Evolutionary conservation across 2,329 filamentous ascomycete genomes (phyloP).

Genomic region (Sclerotinia minor): DNA sequence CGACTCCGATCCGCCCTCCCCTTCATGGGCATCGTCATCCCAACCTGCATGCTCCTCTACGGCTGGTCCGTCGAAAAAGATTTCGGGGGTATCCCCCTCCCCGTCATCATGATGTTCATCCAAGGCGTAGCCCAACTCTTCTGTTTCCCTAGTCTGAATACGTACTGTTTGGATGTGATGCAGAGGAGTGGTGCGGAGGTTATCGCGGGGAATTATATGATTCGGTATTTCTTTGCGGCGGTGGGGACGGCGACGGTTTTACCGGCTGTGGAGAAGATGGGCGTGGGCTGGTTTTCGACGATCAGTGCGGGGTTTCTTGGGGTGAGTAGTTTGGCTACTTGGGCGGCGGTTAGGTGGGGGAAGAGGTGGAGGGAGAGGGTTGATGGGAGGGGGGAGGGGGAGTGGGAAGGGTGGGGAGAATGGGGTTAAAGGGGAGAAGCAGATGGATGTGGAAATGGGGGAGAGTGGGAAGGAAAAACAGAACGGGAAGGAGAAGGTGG

Average conservation of each 20-base stretch:
- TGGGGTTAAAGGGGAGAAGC: constrained; percentile 28
- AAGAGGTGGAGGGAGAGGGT: constrained; percentile 47
- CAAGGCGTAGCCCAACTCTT: constrained; percentile 75
- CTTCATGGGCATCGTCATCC: constrained; percentile 59
- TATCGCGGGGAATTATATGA: constrained; percentile 76
- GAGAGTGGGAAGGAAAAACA: constrained; percentile 2
- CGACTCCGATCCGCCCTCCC: constrained; percentile 59
- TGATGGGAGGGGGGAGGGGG: constrained; percentile 50
- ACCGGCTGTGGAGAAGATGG: constrained; percentile 71
- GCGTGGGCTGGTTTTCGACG: constrained; percentile 80
- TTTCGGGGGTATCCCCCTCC: constrained; percentile 57
- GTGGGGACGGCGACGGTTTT: constrained; percentile 69
- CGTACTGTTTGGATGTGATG: constrained; percentile 83
- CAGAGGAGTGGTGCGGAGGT: constrained; percentile 69
- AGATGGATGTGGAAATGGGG: constrained; percentile 3
- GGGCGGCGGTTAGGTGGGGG: constrained; percentile 37
- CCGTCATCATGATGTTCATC: constrained; percentile 71
- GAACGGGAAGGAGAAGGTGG: background rate
- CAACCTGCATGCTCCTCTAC: constrained; percentile 66
- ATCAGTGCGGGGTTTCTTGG: constrained; percentile 62
- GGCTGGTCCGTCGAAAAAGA: constrained; percentile 59
- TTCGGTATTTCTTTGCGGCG: constrained; percentile 74
- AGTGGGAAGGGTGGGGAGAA: constrained; percentile 44
- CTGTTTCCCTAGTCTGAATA: constrained; percentile 74
- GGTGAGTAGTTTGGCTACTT: constrained; percentile 33